phyloP scores from a whole-genome alignment of 495 filamentous ascomycete species.

The Aspergillus coremiiformis region DNA sequence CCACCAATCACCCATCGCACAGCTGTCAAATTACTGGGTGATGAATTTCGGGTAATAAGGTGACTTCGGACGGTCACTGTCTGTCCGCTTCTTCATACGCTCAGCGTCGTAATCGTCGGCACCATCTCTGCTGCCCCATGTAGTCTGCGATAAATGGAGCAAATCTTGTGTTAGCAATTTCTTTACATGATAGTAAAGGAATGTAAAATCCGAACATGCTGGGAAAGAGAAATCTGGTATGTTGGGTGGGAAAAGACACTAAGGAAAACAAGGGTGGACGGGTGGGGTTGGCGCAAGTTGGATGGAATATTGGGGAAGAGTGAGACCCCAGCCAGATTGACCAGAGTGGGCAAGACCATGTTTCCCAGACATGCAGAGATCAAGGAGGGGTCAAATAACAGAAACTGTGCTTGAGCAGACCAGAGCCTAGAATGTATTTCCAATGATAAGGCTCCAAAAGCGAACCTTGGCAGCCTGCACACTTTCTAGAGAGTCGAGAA shows the following conservation, averaged over 20 bases:
- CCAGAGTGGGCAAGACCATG: neutral
- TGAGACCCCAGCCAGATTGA: neutral
- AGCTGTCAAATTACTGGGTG: constrained; percentile 19
- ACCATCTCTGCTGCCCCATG: constrained; percentile 53
- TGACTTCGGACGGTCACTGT: constrained; percentile 34
- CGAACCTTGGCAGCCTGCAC: constrained; percentile 1
- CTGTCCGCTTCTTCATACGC: constrained; percentile 46
- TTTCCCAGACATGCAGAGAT: no score
- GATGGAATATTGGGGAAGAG: constrained; percentile 1
- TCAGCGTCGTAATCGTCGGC: constrained; percentile 51
- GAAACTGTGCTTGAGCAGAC: neutral
- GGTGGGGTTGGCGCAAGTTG: neutral
- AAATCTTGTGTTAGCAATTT: constrained; percentile 1
- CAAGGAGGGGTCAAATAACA: neutral
- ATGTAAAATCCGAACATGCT: constrained; percentile 4
- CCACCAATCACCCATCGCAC: constrained; percentile 1
- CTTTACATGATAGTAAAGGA: neutral
- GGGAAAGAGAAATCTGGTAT: neutral
- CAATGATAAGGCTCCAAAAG: neutral
- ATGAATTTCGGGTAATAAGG: constrained; percentile 20
- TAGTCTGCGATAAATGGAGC: constrained; percentile 31
- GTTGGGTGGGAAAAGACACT: no score
- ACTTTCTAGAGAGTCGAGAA: neutral
- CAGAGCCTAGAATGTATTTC: constrained; percentile 1
- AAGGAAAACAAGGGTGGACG: constrained; percentile 7